phyloP scores from a whole-genome alignment of 345 rosid genomes.

The Rhodomyrtus tomentosa region DNA sequence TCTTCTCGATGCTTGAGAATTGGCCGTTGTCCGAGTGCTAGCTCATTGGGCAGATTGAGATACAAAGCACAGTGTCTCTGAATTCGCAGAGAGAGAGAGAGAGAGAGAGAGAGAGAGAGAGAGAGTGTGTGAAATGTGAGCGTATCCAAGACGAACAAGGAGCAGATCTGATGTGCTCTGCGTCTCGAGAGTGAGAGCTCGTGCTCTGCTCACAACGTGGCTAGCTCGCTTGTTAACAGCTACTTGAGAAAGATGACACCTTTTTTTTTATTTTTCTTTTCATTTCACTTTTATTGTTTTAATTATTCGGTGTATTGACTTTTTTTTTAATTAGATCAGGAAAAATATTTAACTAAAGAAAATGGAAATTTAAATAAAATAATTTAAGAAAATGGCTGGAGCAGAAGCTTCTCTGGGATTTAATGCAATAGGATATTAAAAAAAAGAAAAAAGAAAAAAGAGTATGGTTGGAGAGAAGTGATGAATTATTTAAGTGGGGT shows the following conservation, averaged over 20 bases:
- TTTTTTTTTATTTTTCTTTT: neutral
- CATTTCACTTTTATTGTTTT: neutral
- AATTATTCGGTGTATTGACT: neutral
- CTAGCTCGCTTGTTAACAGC: neutral
- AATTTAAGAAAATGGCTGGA: neutral
- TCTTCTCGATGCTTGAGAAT: neutral
- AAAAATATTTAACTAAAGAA: no score
- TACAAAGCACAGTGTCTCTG: neutral
- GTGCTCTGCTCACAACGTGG: neutral
- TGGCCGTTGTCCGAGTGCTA: neutral
- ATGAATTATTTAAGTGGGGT: neutral
- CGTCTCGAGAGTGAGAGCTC: neutral
- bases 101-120: neutral
- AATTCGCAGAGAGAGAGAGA: neutral
- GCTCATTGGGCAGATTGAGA: neutral
- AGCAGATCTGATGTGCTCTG: slow-evolving; percentile 35
- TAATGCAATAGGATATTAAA: neutral
- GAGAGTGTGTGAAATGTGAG: neutral
- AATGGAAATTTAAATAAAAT: neutral
- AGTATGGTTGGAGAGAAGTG: neutral
- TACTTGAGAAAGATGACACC: neutral
- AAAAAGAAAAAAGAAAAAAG: neutral
- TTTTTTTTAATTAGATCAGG: neutral
- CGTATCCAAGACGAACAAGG: neutral
- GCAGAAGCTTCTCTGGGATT: slow-evolving; percentile 1